These are phyloP conservation scores for Colletotrichum sp. DNA, from an alignment of 2,329 filamentous ascomycete genomes.

Conservation along the genomic window DNA sequence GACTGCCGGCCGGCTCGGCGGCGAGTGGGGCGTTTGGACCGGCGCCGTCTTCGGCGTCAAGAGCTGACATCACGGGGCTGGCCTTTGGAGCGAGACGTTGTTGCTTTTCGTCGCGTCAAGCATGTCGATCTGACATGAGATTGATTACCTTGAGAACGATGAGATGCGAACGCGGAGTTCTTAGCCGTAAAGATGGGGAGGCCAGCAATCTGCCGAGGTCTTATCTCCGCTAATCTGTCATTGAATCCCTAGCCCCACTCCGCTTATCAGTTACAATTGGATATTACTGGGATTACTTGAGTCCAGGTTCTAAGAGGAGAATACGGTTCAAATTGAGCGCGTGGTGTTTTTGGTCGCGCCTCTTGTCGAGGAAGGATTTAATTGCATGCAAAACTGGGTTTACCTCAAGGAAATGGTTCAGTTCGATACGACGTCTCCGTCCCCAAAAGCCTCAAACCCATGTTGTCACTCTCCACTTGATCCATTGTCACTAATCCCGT, in stretches of 20 bases:
- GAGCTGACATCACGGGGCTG: not conserved
- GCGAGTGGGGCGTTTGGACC: not conserved
- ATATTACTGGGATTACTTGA: not conserved
- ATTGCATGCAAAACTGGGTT: not conserved
- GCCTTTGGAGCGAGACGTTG: rapidly evolving
- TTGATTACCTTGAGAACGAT: not conserved
- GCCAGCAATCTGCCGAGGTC: not conserved
- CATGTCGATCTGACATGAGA: too few species aligned
- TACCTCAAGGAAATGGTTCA: not conserved
- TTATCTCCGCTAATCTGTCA: not conserved
- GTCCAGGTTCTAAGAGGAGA: not conserved
- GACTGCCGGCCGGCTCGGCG: not conserved
- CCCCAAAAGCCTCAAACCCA: not conserved
- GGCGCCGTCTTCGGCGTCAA: not conserved
- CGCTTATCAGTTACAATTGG: not conserved
- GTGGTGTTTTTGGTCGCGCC: not conserved
- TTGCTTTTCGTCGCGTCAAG: rapidly evolving
- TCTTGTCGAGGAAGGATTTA: not conserved
- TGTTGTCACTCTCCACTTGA: not conserved
- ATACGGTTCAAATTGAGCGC: not conserved
- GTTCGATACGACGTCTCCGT: not conserved
- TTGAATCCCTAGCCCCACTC: not conserved
- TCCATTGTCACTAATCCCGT: not conserved
- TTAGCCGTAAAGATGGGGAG: not conserved
- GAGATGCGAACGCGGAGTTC: not conserved